These are phyloP conservation scores for Aspergillus arachidicola DNA, from an alignment of 2,329 filamentous ascomycete species.

Conservation along the genomic window DNA sequence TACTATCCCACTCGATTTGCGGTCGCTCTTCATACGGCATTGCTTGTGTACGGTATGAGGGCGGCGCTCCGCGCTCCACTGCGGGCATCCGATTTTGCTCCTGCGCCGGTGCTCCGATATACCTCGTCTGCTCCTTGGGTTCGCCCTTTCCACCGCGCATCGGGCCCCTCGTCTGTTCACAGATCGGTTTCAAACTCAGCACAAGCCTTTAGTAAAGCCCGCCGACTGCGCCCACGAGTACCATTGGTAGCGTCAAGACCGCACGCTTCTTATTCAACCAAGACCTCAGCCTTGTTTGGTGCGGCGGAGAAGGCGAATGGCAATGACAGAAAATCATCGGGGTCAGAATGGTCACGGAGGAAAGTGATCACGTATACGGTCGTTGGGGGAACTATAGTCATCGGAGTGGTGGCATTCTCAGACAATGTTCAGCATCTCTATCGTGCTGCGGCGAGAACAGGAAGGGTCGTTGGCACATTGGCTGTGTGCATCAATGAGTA, in stretches of 20 bases:
- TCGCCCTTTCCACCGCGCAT: conserved; percentile 7
- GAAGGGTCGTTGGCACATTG: conserved; percentile 74
- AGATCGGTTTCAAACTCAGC: neutral
- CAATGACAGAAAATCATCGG: conserved; percentile 15
- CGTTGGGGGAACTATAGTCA: conserved; percentile 41
- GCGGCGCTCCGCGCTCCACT: conserved; percentile 35
- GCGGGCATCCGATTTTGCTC: conserved; percentile 34
- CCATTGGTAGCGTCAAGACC: conserved; percentile 1
- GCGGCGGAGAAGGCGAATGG: conserved; percentile 9
- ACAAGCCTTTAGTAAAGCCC: neutral
- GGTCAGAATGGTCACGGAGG: conserved; percentile 20
- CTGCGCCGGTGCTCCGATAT: conserved; percentile 31
- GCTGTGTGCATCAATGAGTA: conserved; percentile 88
- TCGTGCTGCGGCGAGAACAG: conserved; percentile 73
- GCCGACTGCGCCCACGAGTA: neutral
- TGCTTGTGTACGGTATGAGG: conserved; percentile 35
- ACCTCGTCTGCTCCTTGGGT: conserved; percentile 19
- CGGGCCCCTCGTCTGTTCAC: neutral
- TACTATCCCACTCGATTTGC: conserved; percentile 10
- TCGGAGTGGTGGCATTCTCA: conserved; percentile 53
- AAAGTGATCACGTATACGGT: conserved; percentile 37
- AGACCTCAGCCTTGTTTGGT: conserved; percentile 18
- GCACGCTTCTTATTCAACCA: conserved; percentile 22
- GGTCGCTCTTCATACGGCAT: conserved; percentile 20
- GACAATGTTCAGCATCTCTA: conserved; percentile 76